phyloP scores from a whole-genome alignment of 768 basidiomycete species.

The Favolaschia claudopus region DNA sequence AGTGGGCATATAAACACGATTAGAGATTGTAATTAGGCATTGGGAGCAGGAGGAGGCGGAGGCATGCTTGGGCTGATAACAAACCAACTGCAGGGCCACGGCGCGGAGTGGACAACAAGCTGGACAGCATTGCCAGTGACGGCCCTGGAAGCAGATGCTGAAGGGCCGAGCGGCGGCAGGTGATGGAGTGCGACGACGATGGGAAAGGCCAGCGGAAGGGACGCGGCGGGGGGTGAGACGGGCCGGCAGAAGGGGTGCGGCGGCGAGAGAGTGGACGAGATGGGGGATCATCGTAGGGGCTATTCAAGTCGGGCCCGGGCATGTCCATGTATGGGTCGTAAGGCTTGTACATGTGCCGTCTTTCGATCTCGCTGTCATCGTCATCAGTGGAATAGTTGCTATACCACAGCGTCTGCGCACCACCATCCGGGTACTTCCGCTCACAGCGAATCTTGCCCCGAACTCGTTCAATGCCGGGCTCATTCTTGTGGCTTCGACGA shows the following conservation, averaged over 20 bases:
- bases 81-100: background rate
- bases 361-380: background rate
- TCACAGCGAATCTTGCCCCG: slow-evolving; percentile 12
- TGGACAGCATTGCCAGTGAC: slow-evolving; percentile 3
- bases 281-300: background rate
- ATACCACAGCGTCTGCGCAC: background rate
- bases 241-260: background rate
- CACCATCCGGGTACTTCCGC: slow-evolving; percentile 6
- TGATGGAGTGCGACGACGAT: background rate
- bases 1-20: too few species aligned
- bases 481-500: slow-evolving; percentile 7
- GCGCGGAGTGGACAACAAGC: background rate
- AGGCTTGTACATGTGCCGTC: too few species aligned
- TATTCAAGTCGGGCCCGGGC: background rate
- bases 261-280: background rate
- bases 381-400: background rate
- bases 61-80: background rate
- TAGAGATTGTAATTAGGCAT: background rate
- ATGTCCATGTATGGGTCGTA: too few species aligned
- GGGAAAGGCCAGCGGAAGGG: background rate
- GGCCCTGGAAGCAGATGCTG: background rate
- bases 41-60: background rate
- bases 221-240: background rate
- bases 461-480: background rate
- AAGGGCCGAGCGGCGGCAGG: background rate